Evolutionary conservation across 2,329 filamentous ascomycete species (phyloP).

Genomic region (Bipolaris cookei): DNA sequence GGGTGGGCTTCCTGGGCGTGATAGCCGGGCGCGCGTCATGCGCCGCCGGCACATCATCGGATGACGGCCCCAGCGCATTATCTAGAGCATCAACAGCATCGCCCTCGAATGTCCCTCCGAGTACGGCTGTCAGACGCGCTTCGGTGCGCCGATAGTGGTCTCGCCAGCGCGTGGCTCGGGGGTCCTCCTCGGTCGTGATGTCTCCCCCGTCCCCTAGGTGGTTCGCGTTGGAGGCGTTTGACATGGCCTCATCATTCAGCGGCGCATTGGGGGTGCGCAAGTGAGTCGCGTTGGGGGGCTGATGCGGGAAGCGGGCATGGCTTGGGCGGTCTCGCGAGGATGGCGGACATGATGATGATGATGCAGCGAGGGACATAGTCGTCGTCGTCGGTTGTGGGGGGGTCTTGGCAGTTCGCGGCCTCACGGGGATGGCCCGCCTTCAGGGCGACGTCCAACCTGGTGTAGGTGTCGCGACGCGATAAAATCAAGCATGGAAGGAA

Average conservation of each 20-base stretch:
- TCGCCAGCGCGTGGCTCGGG: constrained; percentile 66
- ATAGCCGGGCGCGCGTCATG: constrained; percentile 55
- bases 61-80: constrained; percentile 29
- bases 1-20: constrained; percentile 74
- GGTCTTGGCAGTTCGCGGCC: constrained; percentile 44
- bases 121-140: constrained; percentile 77
- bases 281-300: constrained; percentile 44
- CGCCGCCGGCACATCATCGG: constrained; percentile 44
- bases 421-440: constrained; percentile 48
- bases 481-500: constrained; percentile 50
- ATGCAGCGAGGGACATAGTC: constrained; percentile 47
- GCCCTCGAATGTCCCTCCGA: constrained; percentile 56
- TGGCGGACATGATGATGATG: constrained; percentile 47
- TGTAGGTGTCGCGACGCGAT: constrained; percentile 49
- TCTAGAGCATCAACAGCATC: constrained; percentile 35
- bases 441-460: constrained; percentile 50
- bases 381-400: constrained; percentile 42
- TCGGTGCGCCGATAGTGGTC: constrained; percentile 80
- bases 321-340: constrained; percentile 51
- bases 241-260: constrained; percentile 54
- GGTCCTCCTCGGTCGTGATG: constrained; percentile 55
- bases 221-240: constrained; percentile 48
- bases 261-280: constrained; percentile 52
- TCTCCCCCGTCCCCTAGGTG: constrained; percentile 49
- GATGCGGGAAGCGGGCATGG: constrained; percentile 50